Percentiles rank a stretch among this genome's conserved stretches.
Evolutionary conservation across 2,329 filamentous ascomycete genomes (phyloP).

Genomic region (Chrysosporium queenslandicum): DNA sequence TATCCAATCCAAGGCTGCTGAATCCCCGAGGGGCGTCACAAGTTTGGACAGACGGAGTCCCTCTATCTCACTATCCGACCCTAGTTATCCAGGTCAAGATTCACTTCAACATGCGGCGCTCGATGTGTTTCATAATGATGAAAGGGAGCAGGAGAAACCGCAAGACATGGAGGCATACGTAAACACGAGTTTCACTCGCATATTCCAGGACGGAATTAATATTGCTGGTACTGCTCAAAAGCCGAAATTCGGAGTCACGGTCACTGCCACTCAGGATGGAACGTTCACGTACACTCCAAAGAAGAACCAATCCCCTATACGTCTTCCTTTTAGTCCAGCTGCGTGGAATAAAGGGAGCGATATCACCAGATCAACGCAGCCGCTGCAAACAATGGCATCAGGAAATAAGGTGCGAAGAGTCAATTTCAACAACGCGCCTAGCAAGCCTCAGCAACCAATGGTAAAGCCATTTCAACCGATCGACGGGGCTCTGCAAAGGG

Average conservation of each 20-base stretch:
- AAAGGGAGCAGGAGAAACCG: background rate
- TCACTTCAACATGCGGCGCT: background rate
- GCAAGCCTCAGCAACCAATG: background rate
- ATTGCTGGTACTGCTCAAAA: background rate
- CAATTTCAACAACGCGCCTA: background rate
- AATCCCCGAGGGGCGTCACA: background rate
- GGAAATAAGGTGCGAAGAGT: background rate
- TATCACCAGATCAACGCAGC: background rate
- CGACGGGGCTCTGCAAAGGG: background rate
- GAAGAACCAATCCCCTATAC: background rate
- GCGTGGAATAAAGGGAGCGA: slow-evolving; percentile 5
- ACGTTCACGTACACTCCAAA: background rate
- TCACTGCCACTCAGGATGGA: background rate
- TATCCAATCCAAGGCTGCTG: background rate
- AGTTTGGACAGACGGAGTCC: background rate
- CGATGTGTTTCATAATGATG: background rate
- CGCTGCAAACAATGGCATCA: background rate
- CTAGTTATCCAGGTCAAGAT: background rate
- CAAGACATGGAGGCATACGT: too few species aligned
- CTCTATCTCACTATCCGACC: background rate
- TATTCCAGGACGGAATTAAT: background rate
- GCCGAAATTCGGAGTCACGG: background rate
- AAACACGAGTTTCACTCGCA: background rate
- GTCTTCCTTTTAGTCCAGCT: slow-evolving; percentile 14
- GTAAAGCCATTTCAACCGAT: background rate